A percentile compares a stretch with the other conserved stretches of the same genome.
Conservation (phyloP, 805 yeast genomes). For the Scheffersomyces stipitis region DNA sequence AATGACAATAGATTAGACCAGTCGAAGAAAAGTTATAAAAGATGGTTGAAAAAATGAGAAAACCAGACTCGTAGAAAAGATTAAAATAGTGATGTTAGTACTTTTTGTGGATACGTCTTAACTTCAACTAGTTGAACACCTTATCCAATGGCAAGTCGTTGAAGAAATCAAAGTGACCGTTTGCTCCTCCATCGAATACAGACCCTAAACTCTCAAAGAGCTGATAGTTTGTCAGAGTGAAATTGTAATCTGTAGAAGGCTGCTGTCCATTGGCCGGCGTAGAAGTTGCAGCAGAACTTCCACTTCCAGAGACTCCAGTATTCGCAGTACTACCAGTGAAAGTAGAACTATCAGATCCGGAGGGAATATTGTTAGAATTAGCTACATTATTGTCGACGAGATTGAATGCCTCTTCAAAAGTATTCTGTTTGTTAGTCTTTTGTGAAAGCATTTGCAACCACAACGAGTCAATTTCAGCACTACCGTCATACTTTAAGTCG, state of each 20-base stretch:
- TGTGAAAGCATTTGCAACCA: background rate
- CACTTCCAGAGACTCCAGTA: background rate
- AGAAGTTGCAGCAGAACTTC: background rate
- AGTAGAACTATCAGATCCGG: background rate
- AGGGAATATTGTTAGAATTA: background rate
- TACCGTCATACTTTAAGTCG: constrained; percentile 1
- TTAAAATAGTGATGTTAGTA: too few relatives aligned
- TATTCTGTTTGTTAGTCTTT: constrained; percentile 1
- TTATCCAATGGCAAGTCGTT: constrained; percentile 26
- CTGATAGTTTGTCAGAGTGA: background rate
- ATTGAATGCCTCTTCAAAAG: background rate
- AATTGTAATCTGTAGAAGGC: background rate
- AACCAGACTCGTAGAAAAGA: too few relatives aligned
- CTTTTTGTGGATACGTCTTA: too few relatives aligned
- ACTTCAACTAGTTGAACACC: constrained; percentile 8
- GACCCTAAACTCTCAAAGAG: background rate
- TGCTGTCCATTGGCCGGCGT: too few relatives aligned
- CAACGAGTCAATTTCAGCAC: background rate
- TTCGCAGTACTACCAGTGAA: too few relatives aligned
- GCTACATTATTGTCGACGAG: background rate
- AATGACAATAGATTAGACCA: too few relatives aligned
- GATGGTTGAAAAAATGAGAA: too few relatives aligned
- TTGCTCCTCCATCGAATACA: constrained; percentile 14
- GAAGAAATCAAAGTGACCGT: constrained; percentile 23
- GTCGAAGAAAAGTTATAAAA: too few relatives aligned